Percentiles rank a stretch among this genome's conserved stretches.
Conservation (phyloP, 306 rosid species). For the Rosa persica region DNA sequence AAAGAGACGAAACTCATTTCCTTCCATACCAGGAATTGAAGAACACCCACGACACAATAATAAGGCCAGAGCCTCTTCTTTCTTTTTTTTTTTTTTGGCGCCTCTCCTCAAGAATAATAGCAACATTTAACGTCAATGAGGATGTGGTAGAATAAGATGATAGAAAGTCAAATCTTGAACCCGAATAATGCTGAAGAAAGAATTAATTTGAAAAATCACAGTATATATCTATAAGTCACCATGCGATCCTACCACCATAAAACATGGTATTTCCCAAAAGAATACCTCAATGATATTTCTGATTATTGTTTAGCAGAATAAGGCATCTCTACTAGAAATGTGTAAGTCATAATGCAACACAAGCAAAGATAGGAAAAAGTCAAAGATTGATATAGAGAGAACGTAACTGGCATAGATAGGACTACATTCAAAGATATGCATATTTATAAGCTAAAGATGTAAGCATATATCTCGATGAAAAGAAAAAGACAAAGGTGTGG, state of each 20-base stretch:
- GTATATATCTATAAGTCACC: too few relatives aligned
- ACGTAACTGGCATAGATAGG: neutral
- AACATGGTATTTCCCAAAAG: too few relatives aligned
- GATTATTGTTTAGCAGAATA: neutral
- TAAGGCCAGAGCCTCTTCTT: too few relatives aligned
- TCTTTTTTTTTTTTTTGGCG: too few relatives aligned
- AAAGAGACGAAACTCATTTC: neutral
- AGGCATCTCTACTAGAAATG: neutral
- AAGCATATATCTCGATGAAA: neutral
- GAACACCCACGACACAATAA: neutral
- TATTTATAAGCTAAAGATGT: neutral
- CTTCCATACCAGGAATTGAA: neutral
- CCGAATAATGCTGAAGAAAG: too few relatives aligned
- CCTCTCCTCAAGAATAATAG: too few relatives aligned
- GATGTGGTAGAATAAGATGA: too few relatives aligned
- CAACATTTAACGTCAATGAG: too few relatives aligned
- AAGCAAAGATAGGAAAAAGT: neutral
- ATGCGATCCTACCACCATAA: too few relatives aligned
- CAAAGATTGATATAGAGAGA: too few relatives aligned
- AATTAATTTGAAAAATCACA: too few relatives aligned
- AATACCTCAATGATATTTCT: neutral
- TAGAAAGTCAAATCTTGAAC: too few relatives aligned
- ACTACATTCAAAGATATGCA: neutral
- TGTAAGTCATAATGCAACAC: neutral
- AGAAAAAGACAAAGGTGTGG: slow-evolving; percentile 8